These are phyloP conservation scores for Eucalyptus curtisii DNA, from an alignment of 345 rosid species.

Conservation along the genomic window DNA sequence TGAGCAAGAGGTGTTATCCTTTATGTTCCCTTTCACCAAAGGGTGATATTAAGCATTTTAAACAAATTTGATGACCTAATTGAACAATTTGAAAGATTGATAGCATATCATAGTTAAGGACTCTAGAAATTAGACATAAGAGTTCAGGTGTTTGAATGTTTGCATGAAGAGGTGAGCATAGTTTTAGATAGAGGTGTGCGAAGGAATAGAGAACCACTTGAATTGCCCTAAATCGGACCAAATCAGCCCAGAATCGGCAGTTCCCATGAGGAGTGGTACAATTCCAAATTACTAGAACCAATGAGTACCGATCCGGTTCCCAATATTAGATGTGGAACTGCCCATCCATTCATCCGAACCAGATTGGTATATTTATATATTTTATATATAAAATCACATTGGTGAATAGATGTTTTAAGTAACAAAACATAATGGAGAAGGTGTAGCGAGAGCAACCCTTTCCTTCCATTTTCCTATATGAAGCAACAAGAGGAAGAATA, in stretches of 20 bases:
- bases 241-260: fast-evolving
- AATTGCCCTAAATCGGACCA: fast-evolving
- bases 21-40: background rate
- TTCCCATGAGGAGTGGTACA: fast-evolving
- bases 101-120: background rate
- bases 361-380: no score
- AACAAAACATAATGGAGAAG: background rate
- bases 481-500: background rate
- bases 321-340: no score
- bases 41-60: background rate
- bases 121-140: background rate
- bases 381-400: no score
- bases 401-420: background rate
- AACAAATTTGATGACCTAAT: background rate
- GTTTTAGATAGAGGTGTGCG: background rate
- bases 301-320: fast-evolving
- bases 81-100: background rate
- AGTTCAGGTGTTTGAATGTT: background rate
- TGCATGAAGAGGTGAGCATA: no score
- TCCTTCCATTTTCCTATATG: background rate
- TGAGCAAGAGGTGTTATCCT: background rate
- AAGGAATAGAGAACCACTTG: fast-evolving
- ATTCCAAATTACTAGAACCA: no score
- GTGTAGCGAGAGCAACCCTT: background rate
- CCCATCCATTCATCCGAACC: background rate